Percentiles rank a stretch among this genome's conserved stretches.
Conservation (phyloP, 371 early-diverging fungal species). For the Mortierella sp. region DNA sequence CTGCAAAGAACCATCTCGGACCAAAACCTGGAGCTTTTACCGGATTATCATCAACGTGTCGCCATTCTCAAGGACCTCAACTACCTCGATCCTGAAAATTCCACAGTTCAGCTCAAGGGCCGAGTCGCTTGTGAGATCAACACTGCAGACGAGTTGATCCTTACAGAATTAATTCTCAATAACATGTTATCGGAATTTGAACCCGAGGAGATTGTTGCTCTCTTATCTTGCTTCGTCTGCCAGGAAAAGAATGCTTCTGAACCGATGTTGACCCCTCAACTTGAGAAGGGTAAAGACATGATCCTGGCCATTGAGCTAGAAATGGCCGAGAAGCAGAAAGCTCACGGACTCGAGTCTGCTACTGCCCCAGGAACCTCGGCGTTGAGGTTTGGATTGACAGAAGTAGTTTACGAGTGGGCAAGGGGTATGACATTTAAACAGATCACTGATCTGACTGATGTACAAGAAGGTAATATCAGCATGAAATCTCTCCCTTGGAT, state of each 20-base stretch:
- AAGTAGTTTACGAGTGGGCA: conserved; percentile 99
- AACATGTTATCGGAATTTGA: conserved; percentile 93
- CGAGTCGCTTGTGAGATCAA: conserved; percentile 99
- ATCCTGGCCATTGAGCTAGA: conserved; percentile 74
- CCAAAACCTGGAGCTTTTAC: conserved; percentile 91
- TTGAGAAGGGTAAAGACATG: conserved; percentile 67
- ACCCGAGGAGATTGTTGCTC: conserved; percentile 94
- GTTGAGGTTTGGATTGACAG: conserved; percentile 91
- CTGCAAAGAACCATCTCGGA: conserved; percentile 86
- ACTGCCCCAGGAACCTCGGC: conserved; percentile 48
- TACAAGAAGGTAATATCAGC: conserved; percentile 83
- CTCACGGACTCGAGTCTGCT: conserved; percentile 71
- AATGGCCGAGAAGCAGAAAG: conserved; percentile 83
- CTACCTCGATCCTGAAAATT: conserved; percentile 83
- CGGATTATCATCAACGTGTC: conserved; percentile 92
- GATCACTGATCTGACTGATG: conserved; percentile 95
- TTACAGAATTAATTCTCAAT: conserved; percentile 98
- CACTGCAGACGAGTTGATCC: conserved; percentile 95
- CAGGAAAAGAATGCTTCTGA: conserved; percentile 81
- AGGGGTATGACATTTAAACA: conserved; percentile 93
- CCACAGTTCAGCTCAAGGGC: conserved; percentile 97
- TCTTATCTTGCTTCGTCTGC: conserved; percentile 97
- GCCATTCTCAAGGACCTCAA: conserved; percentile 83
- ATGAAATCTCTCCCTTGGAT: not conserved
- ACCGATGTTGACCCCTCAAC: conserved; percentile 38